Evolutionary conservation across 495 filamentous ascomycete species (phyloP).

Genomic region (Symbiotaphrina buchneri): DNA sequence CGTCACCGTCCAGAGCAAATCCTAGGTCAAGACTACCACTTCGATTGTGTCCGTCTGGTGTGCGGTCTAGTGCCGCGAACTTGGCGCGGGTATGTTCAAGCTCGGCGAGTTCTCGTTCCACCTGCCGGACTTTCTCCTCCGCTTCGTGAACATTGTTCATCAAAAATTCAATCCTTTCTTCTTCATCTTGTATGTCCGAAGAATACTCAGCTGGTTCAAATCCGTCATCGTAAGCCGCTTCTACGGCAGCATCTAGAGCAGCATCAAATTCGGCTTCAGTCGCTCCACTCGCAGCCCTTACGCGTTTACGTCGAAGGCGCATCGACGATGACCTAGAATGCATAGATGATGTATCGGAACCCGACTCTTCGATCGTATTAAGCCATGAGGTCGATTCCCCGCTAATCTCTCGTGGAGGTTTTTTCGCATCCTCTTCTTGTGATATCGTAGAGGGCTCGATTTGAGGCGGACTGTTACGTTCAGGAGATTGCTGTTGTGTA

Average conservation of each 20-base stretch:
- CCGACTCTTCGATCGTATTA: constrained; percentile 92
- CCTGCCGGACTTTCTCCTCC: constrained; percentile 57
- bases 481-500: constrained; percentile 6
- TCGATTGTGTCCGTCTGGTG: constrained; percentile 7
- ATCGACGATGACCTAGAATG: constrained; percentile 57
- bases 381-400: constrained; percentile 80
- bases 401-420: constrained; percentile 32
- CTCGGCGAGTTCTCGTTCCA: constrained; percentile 48
- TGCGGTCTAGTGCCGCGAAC: constrained; percentile 10
- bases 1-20: too few species aligned
- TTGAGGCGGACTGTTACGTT: constrained; percentile 13
- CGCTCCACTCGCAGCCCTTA: constrained; percentile 42
- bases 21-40: constrained; percentile 16
- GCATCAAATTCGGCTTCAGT: constrained; percentile 91
- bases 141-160: constrained; percentile 59
- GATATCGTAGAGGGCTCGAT: constrained; percentile 7
- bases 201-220: constrained; percentile 71
- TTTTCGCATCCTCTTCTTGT: constrained; percentile 15
- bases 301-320: constrained; percentile 39
- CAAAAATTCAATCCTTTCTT: too few species aligned
- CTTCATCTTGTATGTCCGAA: too few species aligned
- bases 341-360: constrained; percentile 46
- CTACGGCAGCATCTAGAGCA: constrained; percentile 84
- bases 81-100: too few species aligned
- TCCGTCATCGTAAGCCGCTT: constrained; percentile 88